phyloP scores from a whole-genome alignment of 2,329 filamentous ascomycete genomes.

The Cladophialophora bantiana region DNA sequence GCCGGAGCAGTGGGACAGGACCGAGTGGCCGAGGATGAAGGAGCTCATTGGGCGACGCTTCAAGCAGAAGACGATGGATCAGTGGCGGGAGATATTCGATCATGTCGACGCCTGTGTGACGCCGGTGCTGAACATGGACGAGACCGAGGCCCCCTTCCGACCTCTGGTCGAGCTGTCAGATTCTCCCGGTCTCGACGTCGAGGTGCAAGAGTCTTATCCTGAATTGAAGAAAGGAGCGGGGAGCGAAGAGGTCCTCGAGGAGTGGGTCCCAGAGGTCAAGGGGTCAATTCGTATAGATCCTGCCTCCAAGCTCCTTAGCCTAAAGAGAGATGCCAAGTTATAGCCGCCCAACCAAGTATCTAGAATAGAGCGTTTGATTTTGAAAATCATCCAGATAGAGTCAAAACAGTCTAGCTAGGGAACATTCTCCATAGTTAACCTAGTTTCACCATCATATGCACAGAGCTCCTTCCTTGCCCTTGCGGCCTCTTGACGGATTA shows the following conservation, averaged over 20 bases:
- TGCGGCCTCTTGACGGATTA: slow-evolving; percentile 27
- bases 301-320: slow-evolving; percentile 7
- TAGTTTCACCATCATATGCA: slow-evolving; percentile 33
- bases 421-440: slow-evolving; percentile 32
- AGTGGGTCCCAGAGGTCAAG: slow-evolving; percentile 22
- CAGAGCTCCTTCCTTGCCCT: slow-evolving; percentile 24
- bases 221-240: slow-evolving; percentile 30
- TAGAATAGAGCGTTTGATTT: too few species aligned
- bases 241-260: slow-evolving; percentile 18
- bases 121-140: slow-evolving; percentile 78
- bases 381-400: background rate
- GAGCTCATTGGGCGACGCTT: slow-evolving; percentile 68
- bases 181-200: slow-evolving; percentile 72
- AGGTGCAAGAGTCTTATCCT: slow-evolving; percentile 25
- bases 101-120: slow-evolving; percentile 90
- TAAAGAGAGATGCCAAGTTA: slow-evolving; percentile 17
- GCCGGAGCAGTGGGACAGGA: slow-evolving; percentile 62
- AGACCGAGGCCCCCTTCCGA: slow-evolving; percentile 66
- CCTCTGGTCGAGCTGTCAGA: slow-evolving; percentile 61
- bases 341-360: background rate
- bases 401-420: background rate
- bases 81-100: slow-evolving; percentile 88
- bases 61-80: slow-evolving; percentile 69
- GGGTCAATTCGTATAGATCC: slow-evolving; percentile 18
- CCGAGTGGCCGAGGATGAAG: slow-evolving; percentile 71